Base-by-base conservation (phyloP, 169 alveolate genomes). In the Plasmodium chabaudi region DNA sequence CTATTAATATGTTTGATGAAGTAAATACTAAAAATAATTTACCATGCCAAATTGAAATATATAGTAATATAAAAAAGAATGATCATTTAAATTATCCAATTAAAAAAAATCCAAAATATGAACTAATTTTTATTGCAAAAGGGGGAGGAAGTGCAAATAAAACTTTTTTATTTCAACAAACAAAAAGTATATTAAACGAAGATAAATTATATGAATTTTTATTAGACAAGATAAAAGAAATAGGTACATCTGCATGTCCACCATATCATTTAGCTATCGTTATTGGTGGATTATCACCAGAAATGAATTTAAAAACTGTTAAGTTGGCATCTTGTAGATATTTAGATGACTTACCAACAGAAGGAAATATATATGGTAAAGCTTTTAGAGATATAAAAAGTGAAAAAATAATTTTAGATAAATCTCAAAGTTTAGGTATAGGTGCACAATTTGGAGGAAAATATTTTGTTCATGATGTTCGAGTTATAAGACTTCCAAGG, bases 361-460 rank as follows among this genome's bases (percentile, higher is more conserved):
- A 90, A 51, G 98, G 98, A 27, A 79, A 88, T 64, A 57, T 46
- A 13, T 92, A 75, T 88, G 97, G 97, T 27, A 71, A 92, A 42
- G 98, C 97, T 17, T 96, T 94, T 68, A 84, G 98, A 6, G 98
- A 96, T 82, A 61, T 93, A 39, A 71, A 92, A 77, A 88, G 93
- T 91, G 97, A 95, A 59, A 57, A 93, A n/a, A 63, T 84, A 17
- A 75, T 92, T n/a, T 70, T 87, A 23, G 46, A 93, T n/a, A 91
- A 51, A 67, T 86, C 94, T 7, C 93, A 94, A 67, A 89, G 88
- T 23, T 86, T 96, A 42, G 98, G 98, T 44, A 94, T 96, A 34
- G 98, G 98, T 27, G 98, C 98, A 42, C 98, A 96, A 84, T 96
- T 96, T 68, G 98, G 98, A 2, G 98, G 98, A 42, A 96, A 95